phyloP scores from a whole-genome alignment of 2,329 filamentous ascomycete species.

The Cladosporium cucumerinum region DNA sequence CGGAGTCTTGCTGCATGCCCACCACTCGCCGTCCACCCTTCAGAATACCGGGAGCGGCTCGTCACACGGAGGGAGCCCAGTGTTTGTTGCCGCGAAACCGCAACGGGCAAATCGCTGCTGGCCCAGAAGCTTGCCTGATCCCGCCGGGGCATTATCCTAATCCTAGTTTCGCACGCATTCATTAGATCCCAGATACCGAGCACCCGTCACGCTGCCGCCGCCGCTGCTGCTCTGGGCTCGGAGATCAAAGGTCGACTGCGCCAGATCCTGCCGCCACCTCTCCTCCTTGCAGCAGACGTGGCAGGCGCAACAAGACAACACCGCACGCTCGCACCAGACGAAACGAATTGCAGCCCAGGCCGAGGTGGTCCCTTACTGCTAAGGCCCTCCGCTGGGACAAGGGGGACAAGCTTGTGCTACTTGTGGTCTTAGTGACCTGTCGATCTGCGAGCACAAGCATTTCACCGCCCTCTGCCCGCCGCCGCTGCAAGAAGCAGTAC shows the following conservation, averaged over 20 bases:
- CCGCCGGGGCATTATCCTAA: not conserved
- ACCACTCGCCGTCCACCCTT: not conserved
- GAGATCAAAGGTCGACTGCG: not conserved
- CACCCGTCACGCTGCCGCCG: conserved; percentile 7
- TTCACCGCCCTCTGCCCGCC: conserved; percentile 6
- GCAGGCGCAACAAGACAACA: not conserved
- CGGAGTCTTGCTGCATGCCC: not conserved
- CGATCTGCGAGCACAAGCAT: conserved; percentile 10
- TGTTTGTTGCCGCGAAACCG: conserved; percentile 1
- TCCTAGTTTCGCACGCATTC: conserved; percentile 9
- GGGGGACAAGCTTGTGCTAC: conserved; percentile 7
- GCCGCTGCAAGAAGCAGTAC: not conserved
- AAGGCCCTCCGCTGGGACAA: conserved; percentile 1
- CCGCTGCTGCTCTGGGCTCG: not conserved
- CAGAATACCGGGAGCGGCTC: conserved; percentile 3
- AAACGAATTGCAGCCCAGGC: not conserved
- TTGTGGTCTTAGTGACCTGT: conserved; percentile 1
- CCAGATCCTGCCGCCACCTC: not conserved
- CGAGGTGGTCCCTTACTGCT: conserved; percentile 8
- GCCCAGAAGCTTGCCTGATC: conserved; percentile 7
- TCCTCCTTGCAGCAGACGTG: conserved; percentile 2
- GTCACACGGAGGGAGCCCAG: conserved; percentile 16
- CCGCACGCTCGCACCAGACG: not conserved
- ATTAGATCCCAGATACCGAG: not conserved
- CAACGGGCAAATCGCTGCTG: not conserved